Evolutionary conservation across 2,329 filamentous ascomycete genomes (phyloP).

Genomic region (Elsinoe ampelina): DNA sequence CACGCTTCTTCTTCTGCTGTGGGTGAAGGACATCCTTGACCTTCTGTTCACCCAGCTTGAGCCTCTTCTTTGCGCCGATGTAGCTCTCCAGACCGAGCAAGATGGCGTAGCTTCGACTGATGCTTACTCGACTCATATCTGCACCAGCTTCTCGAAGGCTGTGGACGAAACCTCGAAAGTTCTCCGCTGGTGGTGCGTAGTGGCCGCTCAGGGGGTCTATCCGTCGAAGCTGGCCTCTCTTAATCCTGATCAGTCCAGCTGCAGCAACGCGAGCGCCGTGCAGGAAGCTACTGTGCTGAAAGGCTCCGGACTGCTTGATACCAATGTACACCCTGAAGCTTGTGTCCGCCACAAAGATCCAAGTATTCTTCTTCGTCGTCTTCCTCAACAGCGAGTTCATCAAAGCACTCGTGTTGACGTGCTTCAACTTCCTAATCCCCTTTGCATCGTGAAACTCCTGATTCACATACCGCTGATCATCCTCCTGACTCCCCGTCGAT

Average conservation of each 20-base stretch:
- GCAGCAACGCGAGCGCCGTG: constrained; percentile 73
- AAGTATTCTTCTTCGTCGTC: constrained; percentile 75
- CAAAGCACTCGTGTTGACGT: constrained; percentile 62
- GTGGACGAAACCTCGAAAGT: constrained; percentile 73
- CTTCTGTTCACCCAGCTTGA: constrained; percentile 47
- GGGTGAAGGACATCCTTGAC: constrained; percentile 54
- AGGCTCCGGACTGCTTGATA: constrained; percentile 79
- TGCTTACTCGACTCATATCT: constrained; percentile 69
- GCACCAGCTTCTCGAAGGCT: constrained; percentile 62
- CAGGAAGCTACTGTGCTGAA: constrained; percentile 85
- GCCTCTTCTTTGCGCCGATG: constrained; percentile 55
- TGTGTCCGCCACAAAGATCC: constrained; percentile 89
- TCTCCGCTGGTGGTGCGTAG: constrained; percentile 73
- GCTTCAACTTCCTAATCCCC: constrained; percentile 52
- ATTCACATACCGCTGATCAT: constrained; percentile 56
- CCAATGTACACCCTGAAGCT: constrained; percentile 78
- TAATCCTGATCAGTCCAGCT: constrained; percentile 77
- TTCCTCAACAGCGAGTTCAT: constrained; percentile 71
- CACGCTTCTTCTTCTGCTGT: constrained; percentile 43
- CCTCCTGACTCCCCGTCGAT: constrained; percentile 48
- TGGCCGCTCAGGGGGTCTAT: constrained; percentile 64
- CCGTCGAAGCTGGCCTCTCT: constrained; percentile 64
- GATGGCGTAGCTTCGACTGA: constrained; percentile 73
- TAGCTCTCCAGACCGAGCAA: constrained; percentile 77
- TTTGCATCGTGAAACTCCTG: constrained; percentile 53